Conservation (phyloP, 139 green algal species). For the Picochlorum costavermella region DNA sequence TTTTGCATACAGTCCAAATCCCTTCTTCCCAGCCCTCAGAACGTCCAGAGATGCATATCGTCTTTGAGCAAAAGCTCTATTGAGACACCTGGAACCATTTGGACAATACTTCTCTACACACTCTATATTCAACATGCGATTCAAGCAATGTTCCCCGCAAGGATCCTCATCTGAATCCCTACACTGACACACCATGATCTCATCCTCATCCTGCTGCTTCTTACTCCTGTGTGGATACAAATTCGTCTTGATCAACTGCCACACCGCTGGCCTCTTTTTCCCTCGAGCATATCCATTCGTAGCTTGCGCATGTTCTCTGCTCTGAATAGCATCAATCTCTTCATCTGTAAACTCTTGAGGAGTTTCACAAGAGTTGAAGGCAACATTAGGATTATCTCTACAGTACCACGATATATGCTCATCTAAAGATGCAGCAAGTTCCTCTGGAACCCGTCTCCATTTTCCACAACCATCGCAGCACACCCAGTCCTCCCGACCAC, state of each 20-base stretch:
- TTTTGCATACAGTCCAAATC: slow-evolving; percentile 76
- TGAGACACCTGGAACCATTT: slow-evolving; percentile 80
- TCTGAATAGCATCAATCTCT: slow-evolving; percentile 62
- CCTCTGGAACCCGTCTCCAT: slow-evolving; percentile 61
- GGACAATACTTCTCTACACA: slow-evolving; percentile 83
- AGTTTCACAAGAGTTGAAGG: slow-evolving; percentile 55
- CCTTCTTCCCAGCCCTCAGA: slow-evolving; percentile 72
- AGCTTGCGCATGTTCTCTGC: neutral
- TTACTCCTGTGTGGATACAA: slow-evolving; percentile 65
- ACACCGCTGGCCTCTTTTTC: slow-evolving; percentile 51
- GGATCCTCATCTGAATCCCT: slow-evolving; percentile 37
- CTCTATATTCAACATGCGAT: slow-evolving; percentile 90
- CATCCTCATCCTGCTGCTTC: slow-evolving; percentile 78
- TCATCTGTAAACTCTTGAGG: slow-evolving; percentile 76
- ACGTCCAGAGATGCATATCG: slow-evolving; percentile 75
- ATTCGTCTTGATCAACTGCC: slow-evolving; percentile 74
- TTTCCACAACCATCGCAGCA: slow-evolving; percentile 75
- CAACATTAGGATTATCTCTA: slow-evolving; percentile 58
- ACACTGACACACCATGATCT: slow-evolving; percentile 94
- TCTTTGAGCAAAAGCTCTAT: slow-evolving; percentile 80
- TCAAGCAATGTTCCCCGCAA: slow-evolving; percentile 88
- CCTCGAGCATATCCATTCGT: neutral
- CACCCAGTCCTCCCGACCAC: slow-evolving; percentile 50
- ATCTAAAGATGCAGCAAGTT: slow-evolving; percentile 34
- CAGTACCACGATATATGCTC: slow-evolving; percentile 69